Evolutionary conservation across 2,329 filamentous ascomycete genomes (phyloP).

Genomic region (Penicillium sp.): DNA sequence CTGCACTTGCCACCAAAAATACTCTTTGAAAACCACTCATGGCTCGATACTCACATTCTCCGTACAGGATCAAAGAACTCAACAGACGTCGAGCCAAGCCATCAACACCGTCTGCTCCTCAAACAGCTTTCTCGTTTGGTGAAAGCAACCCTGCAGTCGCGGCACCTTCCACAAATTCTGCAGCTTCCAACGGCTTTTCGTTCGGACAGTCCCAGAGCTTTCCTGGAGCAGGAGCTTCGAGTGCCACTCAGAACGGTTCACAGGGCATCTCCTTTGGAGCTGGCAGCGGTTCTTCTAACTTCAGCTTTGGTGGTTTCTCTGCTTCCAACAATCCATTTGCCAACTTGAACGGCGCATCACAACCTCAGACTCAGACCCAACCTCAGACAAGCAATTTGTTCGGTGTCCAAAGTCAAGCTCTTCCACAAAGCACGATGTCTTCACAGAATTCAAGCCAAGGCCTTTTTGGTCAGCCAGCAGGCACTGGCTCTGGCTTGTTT

Average conservation of each 20-base stretch:
- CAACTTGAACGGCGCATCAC: constrained; percentile 21
- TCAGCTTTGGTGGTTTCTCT: constrained; percentile 20
- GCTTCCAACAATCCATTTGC: constrained; percentile 35
- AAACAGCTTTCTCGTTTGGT: constrained; percentile 25
- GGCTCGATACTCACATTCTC: constrained; percentile 1
- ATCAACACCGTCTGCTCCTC: constrained; percentile 15
- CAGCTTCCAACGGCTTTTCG: constrained; percentile 27
- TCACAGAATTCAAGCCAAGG: constrained; percentile 2
- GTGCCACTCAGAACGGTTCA: constrained; percentile 22
- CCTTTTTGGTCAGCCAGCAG: constrained; percentile 15
- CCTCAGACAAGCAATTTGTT: constrained; percentile 21
- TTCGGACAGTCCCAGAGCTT: constrained; percentile 38
- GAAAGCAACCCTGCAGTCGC: constrained; percentile 26
- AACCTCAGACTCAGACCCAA: constrained; percentile 16
- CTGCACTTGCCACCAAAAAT: background rate
- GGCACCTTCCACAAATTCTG: constrained; percentile 19
- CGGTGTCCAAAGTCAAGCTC: constrained; percentile 2
- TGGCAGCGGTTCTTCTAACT: constrained; percentile 25
- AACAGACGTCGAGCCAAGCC: constrained; percentile 23
- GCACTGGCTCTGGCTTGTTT: constrained; percentile 21
- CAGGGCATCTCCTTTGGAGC: constrained; percentile 30
- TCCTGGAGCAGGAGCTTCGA: constrained; percentile 23
- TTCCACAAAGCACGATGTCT: background rate
- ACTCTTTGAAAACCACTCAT: background rate
- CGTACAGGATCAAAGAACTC: constrained; percentile 28